Evolutionary conservation across 2,329 filamentous ascomycete species (phyloP).

Genomic region (Alternaria tenuissima): DNA sequence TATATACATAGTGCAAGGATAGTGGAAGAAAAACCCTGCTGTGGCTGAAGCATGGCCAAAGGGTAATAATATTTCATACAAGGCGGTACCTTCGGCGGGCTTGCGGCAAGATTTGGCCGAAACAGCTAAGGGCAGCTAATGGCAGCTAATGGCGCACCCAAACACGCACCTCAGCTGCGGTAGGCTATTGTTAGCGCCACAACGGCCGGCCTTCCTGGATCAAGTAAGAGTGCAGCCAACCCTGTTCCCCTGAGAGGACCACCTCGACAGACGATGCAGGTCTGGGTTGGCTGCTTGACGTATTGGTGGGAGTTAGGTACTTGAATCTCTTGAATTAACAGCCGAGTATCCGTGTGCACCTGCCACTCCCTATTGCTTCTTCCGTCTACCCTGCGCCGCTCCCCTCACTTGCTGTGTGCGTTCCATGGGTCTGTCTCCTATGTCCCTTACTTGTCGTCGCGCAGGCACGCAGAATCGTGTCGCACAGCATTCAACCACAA

Average conservation of each 20-base stretch:
- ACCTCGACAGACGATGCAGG: slow-evolving; percentile 12
- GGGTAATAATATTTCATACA: slow-evolving; percentile 3
- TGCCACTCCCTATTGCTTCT: slow-evolving; percentile 25
- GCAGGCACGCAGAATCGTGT: slow-evolving; percentile 33
- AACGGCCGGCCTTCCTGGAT: slow-evolving; percentile 12
- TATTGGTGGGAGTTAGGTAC: slow-evolving; percentile 21
- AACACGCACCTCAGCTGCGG: background rate
- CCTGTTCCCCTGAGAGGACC: slow-evolving; percentile 16
- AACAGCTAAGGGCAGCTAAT: background rate
- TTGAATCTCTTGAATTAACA: slow-evolving; percentile 19
- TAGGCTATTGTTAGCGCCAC: slow-evolving; percentile 19
- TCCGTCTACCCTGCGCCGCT: slow-evolving; percentile 6
- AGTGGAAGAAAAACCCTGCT: background rate
- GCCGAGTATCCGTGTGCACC: slow-evolving; percentile 36
- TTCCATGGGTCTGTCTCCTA: slow-evolving; percentile 18
- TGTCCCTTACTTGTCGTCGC: slow-evolving; percentile 28
- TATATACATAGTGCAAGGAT: background rate
- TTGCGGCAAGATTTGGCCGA: background rate
- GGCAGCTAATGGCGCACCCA: background rate
- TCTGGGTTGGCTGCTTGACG: slow-evolving; percentile 11
- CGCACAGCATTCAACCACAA: slow-evolving; percentile 30
- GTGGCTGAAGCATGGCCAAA: slow-evolving; percentile 20
- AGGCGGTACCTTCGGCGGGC: background rate
- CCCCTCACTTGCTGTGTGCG: slow-evolving; percentile 18
- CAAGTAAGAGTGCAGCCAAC: slow-evolving; percentile 14